Percentiles rank a stretch among this genome's conserved stretches.
phyloP scores from a whole-genome alignment of 371 early-diverging fungal species.

The Rhizopus stolonifer region DNA sequence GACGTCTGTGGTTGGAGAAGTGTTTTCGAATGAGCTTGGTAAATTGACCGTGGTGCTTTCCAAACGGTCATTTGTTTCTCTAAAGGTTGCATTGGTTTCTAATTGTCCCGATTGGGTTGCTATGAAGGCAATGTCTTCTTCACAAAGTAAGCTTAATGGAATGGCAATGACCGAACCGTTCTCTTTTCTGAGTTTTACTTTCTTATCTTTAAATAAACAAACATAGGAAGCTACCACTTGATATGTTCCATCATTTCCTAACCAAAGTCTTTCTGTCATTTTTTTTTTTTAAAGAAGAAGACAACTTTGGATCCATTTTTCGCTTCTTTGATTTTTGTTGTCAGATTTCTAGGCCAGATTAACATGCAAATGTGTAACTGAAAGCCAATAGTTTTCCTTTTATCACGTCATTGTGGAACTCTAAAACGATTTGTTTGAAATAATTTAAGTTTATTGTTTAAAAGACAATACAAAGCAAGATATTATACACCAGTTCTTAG shows the following conservation, averaged over 20 bases:
- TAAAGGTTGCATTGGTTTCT: background rate
- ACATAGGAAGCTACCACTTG: conserved; percentile 37
- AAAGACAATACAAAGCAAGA: too few species aligned
- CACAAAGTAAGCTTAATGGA: conserved; percentile 34
- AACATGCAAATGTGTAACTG: too few species aligned
- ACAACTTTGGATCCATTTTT: too few species aligned
- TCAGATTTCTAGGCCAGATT: too few species aligned
- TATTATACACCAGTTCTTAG: too few species aligned
- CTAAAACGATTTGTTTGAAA: too few species aligned
- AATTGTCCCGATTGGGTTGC: conserved; percentile 10
- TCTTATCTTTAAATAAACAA: conserved; percentile 38
- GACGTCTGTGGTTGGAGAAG: background rate
- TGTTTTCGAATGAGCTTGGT: background rate
- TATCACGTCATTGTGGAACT: too few species aligned
- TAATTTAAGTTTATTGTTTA: too few species aligned
- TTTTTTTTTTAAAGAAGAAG: background rate
- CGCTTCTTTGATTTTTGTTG: too few species aligned
- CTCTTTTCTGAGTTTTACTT: conserved; percentile 39
- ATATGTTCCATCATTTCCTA: conserved; percentile 40
- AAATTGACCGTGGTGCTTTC: background rate
- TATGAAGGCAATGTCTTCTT: conserved; percentile 37
- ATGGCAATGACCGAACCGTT: conserved; percentile 40
- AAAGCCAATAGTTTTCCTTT: too few species aligned
- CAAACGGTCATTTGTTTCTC: background rate
- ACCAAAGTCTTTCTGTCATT: conserved; percentile 27